Percentiles rank a stretch among this genome's conserved stretches.
These are phyloP conservation scores for Termitomyces sp. DNA, from an alignment of 768 basidiomycete genomes.

Conservation along the genomic window DNA sequence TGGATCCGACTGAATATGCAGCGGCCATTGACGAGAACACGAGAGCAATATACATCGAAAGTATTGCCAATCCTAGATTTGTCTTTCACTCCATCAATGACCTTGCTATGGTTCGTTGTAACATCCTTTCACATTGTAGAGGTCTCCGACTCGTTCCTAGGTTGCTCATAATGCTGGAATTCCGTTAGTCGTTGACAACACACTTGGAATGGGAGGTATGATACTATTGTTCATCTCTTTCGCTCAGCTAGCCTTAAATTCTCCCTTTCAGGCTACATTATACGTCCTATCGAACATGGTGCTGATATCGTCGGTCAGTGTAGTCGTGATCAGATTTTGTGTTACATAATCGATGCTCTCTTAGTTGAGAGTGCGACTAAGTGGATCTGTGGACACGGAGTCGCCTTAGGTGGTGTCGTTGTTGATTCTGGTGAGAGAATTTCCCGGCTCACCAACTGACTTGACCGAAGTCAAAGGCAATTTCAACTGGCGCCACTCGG, in stretches of 20 bases:
- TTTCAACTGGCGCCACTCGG: constrained; percentile 3
- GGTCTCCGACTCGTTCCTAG: constrained; percentile 24
- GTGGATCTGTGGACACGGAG: constrained; percentile 7
- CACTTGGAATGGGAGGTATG: constrained; percentile 60
- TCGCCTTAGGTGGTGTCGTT: background rate
- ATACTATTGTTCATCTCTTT: background rate
- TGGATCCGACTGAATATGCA: background rate
- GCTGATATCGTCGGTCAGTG: constrained; percentile 65
- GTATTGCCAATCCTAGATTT: too few species aligned
- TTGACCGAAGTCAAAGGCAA: background rate
- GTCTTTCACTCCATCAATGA: too few species aligned
- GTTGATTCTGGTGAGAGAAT: constrained; percentile 1
- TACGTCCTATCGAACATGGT: constrained; percentile 67
- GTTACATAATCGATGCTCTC: background rate
- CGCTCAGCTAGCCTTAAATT: background rate
- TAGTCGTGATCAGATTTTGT: background rate
- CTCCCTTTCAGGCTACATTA: constrained; percentile 42
- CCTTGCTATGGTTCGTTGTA: too few species aligned
- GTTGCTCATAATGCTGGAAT: constrained; percentile 70
- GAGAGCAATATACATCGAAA: too few species aligned
- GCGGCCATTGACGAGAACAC: too few species aligned
- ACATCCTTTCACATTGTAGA: too few species aligned
- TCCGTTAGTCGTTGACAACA: constrained; percentile 80
- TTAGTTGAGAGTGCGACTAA: constrained; percentile 4
- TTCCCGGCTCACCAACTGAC: background rate